Conservation (phyloP, 108 stramenopile genomes). For the Cyclotella baltica region DNA sequence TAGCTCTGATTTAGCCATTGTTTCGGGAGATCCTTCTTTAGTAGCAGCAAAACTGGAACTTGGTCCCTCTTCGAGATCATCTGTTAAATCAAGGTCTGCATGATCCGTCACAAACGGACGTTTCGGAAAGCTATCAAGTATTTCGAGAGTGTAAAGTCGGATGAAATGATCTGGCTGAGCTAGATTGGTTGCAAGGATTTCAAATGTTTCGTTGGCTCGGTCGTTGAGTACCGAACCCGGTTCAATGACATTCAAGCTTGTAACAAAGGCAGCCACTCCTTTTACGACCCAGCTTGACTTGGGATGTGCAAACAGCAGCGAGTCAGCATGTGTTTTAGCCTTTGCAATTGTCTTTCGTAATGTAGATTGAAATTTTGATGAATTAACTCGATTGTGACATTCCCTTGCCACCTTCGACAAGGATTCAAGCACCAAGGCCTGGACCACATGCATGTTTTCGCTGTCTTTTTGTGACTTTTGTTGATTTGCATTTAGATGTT, state of each 20-base stretch:
- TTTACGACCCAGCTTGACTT: slow-evolving; percentile 66
- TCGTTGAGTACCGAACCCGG: slow-evolving; percentile 40
- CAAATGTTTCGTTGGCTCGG: slow-evolving; percentile 59
- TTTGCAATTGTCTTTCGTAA: slow-evolving; percentile 33
- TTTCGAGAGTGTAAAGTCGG: slow-evolving; percentile 72
- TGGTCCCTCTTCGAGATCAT: slow-evolving; percentile 86
- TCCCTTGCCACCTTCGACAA: slow-evolving; percentile 52
- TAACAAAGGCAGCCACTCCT: slow-evolving; percentile 56
- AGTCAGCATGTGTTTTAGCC: slow-evolving; percentile 38
- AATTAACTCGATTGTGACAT: slow-evolving; percentile 36
- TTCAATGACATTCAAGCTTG: slow-evolving; percentile 37
- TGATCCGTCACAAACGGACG: slow-evolving; percentile 76
- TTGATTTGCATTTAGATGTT: slow-evolving; percentile 16
- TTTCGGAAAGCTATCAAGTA: slow-evolving; percentile 72
- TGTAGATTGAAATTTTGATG: slow-evolving; percentile 23
- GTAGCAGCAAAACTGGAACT: slow-evolving; percentile 18
- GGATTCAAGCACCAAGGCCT: slow-evolving; percentile 60
- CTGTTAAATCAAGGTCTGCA: slow-evolving; percentile 77
- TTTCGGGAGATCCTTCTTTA: not conserved
- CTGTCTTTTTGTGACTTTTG: not conserved
- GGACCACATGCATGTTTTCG: slow-evolving; percentile 15
- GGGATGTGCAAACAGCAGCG: slow-evolving; percentile 45
- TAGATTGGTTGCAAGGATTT: slow-evolving; percentile 70
- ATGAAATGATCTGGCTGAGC: slow-evolving; percentile 69
- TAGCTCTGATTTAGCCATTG: slow-evolving; percentile 7